Base-by-base conservation (phyloP, 2,329 filamentous ascomycete species). In the Fonsecaea pugnacius region DNA sequence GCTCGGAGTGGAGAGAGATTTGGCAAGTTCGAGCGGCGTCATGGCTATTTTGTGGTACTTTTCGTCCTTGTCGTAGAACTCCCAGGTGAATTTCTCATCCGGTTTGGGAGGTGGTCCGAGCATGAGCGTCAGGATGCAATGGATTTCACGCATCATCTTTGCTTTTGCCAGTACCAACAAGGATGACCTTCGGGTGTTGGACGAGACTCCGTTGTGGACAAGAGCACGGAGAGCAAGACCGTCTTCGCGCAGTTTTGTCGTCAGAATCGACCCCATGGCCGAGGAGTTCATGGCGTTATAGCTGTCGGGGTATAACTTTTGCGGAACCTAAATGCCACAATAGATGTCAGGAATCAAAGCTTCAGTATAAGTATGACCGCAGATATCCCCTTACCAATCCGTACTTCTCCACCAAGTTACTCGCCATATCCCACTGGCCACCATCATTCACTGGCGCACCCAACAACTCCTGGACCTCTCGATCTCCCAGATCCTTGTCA, bases 401-500 rank as follows among this genome's bases (percentile, higher is more conserved):
- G 73, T 96, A 96, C 78, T 96, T 96, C 51, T 86, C 79, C 4
- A 96, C 91, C 9, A 96, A 80, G 72, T 96, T 96, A 69, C 87
- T 89, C 2, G 92, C 89, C 91, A 96, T 96, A 76, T 96, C 91
- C 91, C 91, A 96, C 76, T 96, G 91, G 0, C 92, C 92, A 32
- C 92, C 92, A 73, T 96, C 92, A 7, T 84, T 85, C 4, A 95
- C 87, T 0, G 91, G 89, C 24, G 85, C 83, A 0, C 80, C 78
- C 32, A 94, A 80, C 3, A 96, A 78, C 3, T 84, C 84, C 74
- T 92, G 89, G 2, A 96, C 83, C 3, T 96, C 78, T 9, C 92
- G 81, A 24, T 87, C 84, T 69, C 93, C 90, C 1, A 96, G 82
- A 36, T 89, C 86, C 71, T 92, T 84, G 58, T 81, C 80, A 0